These are phyloP conservation scores for Saccharomycopsis schoenii DNA, from an alignment of 805 yeast genomes.

Conservation along the genomic window DNA sequence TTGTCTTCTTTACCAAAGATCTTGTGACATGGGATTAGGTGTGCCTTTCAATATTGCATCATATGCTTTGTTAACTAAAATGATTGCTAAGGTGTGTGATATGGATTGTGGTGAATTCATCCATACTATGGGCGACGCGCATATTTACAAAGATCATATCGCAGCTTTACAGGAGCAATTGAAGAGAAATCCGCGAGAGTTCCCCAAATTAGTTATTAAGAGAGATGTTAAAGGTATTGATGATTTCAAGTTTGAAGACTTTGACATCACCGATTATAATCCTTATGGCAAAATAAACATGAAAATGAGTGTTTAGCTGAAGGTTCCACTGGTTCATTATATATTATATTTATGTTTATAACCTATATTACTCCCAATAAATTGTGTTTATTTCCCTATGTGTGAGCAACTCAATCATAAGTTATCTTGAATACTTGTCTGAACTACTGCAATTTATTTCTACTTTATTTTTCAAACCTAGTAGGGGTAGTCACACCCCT, in stretches of 20 bases:
- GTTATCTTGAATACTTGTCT: too few relatives aligned
- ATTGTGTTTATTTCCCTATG: too few relatives aligned
- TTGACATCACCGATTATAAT: constrained; percentile 66
- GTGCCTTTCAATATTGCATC: constrained; percentile 98
- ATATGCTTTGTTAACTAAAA: constrained; percentile 80
- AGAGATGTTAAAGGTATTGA: constrained; percentile 66
- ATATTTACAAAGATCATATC: constrained; percentile 86
- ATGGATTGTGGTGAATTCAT: constrained; percentile 94
- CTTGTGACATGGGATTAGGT: constrained; percentile 99
- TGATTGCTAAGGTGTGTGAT: constrained; percentile 93
- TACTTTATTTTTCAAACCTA: neutral
- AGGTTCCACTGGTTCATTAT: neutral
- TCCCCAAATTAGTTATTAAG: constrained; percentile 70
- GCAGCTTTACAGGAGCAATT: constrained; percentile 83
- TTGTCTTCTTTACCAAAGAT: constrained; percentile 87
- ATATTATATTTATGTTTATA: neutral
- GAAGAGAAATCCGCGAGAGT: constrained; percentile 59
- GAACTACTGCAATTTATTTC: too few relatives aligned
- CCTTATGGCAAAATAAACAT: constrained; percentile 81
- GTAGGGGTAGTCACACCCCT: neutral
- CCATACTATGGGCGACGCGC: constrained; percentile 96
- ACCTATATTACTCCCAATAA: neutral
- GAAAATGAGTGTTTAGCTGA: constrained; percentile 85
- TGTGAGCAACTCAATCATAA: too few relatives aligned
- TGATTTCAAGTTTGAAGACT: constrained; percentile 83